Evolutionary conservation across 1,284 basidiomycete species (phyloP).

Genomic region (Pseudozyma hubeiensis): DNA sequence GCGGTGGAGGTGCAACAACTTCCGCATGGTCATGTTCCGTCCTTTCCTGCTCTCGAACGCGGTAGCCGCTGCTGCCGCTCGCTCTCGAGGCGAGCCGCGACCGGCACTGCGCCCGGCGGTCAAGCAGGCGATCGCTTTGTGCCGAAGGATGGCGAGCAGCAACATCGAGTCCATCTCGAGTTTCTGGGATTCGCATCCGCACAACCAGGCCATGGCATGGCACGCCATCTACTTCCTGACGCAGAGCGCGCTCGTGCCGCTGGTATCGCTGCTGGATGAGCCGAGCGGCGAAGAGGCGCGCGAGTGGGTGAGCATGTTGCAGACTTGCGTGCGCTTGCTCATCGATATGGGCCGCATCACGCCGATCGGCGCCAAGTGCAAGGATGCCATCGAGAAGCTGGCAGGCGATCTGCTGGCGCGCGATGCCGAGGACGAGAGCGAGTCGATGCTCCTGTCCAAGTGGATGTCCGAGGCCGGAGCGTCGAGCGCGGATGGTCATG

Average conservation of each 20-base stretch:
- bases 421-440: conserved; percentile 19
- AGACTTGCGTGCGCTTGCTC: conserved; percentile 42
- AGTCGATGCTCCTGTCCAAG: conserved; percentile 31
- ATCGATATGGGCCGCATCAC: conserved; percentile 49
- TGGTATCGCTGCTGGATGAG: conserved; percentile 48
- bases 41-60: conserved; percentile 51
- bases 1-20: conserved; percentile 53
- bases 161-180: conserved; percentile 50
- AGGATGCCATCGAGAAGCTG: conserved; percentile 45
- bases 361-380: conserved; percentile 49
- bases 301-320: conserved; percentile 39
- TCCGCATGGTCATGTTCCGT: conserved; percentile 55
- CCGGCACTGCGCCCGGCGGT: conserved; percentile 43
- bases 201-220: conserved; percentile 55
- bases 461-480: conserved; percentile 32
- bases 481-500: conserved; percentile 12
- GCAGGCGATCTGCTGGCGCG: conserved; percentile 32
- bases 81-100: conserved; percentile 30
- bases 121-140: conserved; percentile 50
- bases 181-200: conserved; percentile 50
- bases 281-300: conserved; percentile 34
- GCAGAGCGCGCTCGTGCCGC: conserved; percentile 49
- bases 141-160: conserved; percentile 45
- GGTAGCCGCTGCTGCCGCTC: conserved; percentile 41
- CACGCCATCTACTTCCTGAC: conserved; percentile 53